A percentile compares a stretch with the other conserved stretches of the same genome.
phyloP scores from a whole-genome alignment of 108 stramenopile genomes.

The Stephanodiscus triporus region DNA sequence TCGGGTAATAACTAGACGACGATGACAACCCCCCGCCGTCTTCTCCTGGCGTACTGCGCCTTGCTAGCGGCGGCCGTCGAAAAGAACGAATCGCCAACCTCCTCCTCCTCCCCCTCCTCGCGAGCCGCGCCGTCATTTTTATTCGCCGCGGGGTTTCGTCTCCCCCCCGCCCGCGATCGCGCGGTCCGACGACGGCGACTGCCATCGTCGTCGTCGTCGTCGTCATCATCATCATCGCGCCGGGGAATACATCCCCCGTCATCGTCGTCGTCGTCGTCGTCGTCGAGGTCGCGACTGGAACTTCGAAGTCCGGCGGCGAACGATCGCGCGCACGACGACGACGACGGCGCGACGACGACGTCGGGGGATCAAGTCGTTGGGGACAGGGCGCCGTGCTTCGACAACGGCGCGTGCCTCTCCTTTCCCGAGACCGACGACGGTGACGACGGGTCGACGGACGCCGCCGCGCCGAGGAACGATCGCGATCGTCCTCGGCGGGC shows the following conservation, averaged over 20 bases:
- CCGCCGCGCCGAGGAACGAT: neutral
- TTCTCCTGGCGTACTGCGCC: no score
- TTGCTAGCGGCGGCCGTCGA: no score
- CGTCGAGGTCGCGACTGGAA: no score
- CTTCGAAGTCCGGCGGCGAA: no score
- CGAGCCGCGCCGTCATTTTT: no score
- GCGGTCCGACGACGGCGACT: no score
- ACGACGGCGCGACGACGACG: neutral
- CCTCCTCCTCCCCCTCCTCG: no score
- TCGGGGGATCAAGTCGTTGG: conserved; percentile 5
- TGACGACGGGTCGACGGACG: neutral
- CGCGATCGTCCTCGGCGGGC: neutral
- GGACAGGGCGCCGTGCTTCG: conserved; percentile 50
- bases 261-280: neutral
- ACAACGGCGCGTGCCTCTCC: conserved; percentile 40
- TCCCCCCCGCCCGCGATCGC: no score
- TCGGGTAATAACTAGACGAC: no score
- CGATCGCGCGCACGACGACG: neutral
- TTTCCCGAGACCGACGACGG: conserved; percentile 16
- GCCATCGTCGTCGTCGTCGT: neutral
- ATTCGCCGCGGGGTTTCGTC: no score
- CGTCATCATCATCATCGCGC: neutral
- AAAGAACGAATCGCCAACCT: no score
- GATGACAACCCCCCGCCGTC: no score
- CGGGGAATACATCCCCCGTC: neutral